Conservation (phyloP, 768 basidiomycete genomes). For the Dacryopinax primogenitus region DNA sequence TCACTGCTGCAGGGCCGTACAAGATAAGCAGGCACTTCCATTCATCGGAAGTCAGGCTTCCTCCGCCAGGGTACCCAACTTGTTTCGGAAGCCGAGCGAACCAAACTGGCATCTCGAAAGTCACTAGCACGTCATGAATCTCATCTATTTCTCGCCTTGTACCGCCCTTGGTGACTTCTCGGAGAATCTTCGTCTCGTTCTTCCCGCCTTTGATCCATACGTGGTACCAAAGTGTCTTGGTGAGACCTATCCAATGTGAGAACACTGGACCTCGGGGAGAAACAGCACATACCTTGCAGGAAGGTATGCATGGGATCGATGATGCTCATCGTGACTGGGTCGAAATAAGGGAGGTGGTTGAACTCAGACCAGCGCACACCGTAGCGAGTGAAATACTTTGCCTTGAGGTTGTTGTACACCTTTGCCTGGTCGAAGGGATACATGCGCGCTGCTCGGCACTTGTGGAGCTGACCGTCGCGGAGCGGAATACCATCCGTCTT, state of each 20-base stretch:
- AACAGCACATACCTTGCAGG: conserved; percentile 21
- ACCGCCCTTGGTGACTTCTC: neutral
- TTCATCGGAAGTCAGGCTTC: neutral
- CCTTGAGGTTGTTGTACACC: conserved; percentile 9
- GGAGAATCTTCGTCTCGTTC: neutral
- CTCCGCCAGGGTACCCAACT: neutral
- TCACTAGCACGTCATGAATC: neutral
- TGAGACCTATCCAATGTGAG: conserved; percentile 9
- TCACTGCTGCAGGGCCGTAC: neutral
- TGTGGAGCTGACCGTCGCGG: conserved; percentile 18
- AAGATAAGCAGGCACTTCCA: neutral
- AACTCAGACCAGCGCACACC: conserved; percentile 23
- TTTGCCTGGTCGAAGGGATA: neutral
- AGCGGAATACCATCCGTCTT: neutral
- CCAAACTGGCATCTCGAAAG: neutral
- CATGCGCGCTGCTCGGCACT: conserved; percentile 12
- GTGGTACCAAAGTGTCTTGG: conserved; percentile 15
- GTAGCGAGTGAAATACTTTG: conserved; percentile 16
- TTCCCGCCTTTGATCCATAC: neutral
- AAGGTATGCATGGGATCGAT: conserved; percentile 30
- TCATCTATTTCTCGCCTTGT: neutral
- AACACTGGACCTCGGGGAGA: neutral
- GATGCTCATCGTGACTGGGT: conserved; percentile 22
- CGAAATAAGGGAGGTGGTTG: conserved; percentile 24
- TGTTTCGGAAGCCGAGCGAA: neutral